Percentiles rank a stretch among this genome's conserved stretches.
These are phyloP conservation scores for Sistotremastrum suecicum DNA, from an alignment of 768 basidiomycete genomes.

Conservation along the genomic window DNA sequence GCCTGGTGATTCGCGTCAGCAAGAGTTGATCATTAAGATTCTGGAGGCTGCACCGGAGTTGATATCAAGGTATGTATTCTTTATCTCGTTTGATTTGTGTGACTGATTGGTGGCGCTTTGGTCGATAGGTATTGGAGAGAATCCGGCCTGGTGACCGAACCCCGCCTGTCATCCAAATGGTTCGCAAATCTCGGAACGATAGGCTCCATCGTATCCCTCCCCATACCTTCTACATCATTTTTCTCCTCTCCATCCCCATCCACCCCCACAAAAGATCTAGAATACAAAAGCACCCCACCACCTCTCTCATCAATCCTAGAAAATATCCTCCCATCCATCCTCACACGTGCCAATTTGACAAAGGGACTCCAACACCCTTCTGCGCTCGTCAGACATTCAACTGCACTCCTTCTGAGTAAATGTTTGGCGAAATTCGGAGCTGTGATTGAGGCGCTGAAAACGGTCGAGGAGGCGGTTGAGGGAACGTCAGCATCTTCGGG, in stretches of 20 bases:
- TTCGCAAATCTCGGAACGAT: constrained; percentile 79
- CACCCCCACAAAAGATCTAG: constrained; percentile 9
- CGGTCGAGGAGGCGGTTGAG: constrained; percentile 38
- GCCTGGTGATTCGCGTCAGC: constrained; percentile 76
- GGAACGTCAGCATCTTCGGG: too few species aligned
- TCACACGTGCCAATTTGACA: constrained; percentile 60
- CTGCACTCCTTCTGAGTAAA: constrained; percentile 62
- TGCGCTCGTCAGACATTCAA: constrained; percentile 73
- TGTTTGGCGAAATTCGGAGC: constrained; percentile 57
- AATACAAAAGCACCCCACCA: constrained; percentile 64
- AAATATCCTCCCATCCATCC: constrained; percentile 61
- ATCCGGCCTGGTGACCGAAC: constrained; percentile 62
- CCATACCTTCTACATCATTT: constrained; percentile 54
- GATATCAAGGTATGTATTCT: constrained; percentile 46
- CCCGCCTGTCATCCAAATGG: constrained; percentile 82
- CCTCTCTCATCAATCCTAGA: constrained; percentile 56
- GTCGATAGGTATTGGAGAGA: constrained; percentile 55
- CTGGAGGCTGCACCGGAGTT: constrained; percentile 78
- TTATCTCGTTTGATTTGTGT: not conserved
- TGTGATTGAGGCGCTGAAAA: constrained; percentile 35
- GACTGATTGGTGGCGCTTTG: constrained; percentile 6
- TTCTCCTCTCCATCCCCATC: constrained; percentile 26
- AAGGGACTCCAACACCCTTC: constrained; percentile 67
- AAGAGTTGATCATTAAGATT: constrained; percentile 72
- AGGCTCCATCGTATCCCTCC: constrained; percentile 62